Evolutionary conservation across 257 asterid genomes (phyloP).

Genomic region (Jaltomata sinuosa): DNA sequence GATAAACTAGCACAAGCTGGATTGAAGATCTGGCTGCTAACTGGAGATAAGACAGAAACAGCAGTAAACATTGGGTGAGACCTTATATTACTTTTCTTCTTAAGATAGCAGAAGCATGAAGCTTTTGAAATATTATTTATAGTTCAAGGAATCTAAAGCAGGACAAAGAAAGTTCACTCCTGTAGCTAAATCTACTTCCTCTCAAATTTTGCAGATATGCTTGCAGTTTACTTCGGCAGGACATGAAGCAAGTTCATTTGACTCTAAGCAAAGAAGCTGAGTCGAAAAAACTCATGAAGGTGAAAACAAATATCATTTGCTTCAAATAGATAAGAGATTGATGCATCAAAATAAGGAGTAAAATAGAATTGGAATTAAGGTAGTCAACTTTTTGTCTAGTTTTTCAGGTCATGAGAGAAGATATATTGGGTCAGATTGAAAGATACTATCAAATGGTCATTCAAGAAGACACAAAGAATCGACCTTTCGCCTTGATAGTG

Average conservation of each 20-base stretch:
- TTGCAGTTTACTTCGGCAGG: slow-evolving; percentile 97
- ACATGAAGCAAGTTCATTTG: slow-evolving; percentile 91
- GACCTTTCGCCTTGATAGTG: slow-evolving; percentile 87
- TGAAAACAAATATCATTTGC: not conserved
- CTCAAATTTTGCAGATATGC: slow-evolving; percentile 52
- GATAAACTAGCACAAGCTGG: slow-evolving; percentile 99
- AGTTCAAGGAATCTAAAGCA: not conserved
- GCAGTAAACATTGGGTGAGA: slow-evolving; percentile 92
- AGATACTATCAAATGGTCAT: slow-evolving; percentile 66
- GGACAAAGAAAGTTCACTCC: not conserved
- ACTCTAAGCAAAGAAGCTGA: slow-evolving; percentile 29
- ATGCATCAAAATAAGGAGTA: not conserved
- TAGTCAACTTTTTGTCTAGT: slow-evolving; percentile 8
- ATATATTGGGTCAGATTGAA: slow-evolving; percentile 64
- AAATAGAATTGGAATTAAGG: not conserved
- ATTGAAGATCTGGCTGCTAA: slow-evolving; percentile 92
- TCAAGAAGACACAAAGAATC: slow-evolving; percentile 51
- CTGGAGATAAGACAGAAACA: slow-evolving; percentile 99
- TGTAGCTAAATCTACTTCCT: not conserved
- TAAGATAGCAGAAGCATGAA: not conserved
- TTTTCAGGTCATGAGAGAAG: slow-evolving; percentile 56
- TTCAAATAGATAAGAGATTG: not conserved
- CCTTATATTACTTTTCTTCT: slow-evolving; percentile 26
- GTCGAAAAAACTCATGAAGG: not conserved
- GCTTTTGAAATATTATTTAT: not conserved